Conservation (phyloP, 2,329 filamentous ascomycete species). For the Fusarium concolor region DNA sequence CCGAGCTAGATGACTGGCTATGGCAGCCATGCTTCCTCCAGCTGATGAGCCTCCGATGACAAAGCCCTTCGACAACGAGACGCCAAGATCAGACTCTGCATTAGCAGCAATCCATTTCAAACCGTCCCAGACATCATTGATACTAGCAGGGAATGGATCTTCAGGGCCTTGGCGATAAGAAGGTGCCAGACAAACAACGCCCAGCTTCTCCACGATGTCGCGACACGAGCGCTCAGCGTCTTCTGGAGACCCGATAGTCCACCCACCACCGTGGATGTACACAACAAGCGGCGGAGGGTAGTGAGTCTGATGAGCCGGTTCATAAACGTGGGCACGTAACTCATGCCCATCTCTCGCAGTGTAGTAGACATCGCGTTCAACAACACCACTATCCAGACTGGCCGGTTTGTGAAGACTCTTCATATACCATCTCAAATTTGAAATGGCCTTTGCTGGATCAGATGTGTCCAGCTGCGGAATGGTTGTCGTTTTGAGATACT, state of each 20-base stretch:
- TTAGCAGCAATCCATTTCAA: not conserved
- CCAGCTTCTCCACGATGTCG: not conserved
- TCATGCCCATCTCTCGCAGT: not conserved
- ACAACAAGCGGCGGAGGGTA: fast-evolving
- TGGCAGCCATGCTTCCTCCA: not conserved
- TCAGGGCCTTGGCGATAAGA: not conserved
- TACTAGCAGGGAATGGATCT: not conserved
- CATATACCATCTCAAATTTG: conserved; percentile 11
- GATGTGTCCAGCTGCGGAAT: conserved; percentile 3
- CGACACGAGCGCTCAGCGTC: not conserved
- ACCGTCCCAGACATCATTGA: not conserved
- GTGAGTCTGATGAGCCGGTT: fast-evolving
- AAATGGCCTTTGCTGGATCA: not conserved
- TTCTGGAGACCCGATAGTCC: conserved; percentile 5
- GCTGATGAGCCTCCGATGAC: conserved; percentile 1
- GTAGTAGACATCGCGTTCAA: conserved; percentile 1
- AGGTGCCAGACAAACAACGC: not conserved
- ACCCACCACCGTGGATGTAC: conserved; percentile 2
- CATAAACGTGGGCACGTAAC: not conserved
- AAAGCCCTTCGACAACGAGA: not conserved
- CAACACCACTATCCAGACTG: not conserved
- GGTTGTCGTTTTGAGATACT: not conserved
- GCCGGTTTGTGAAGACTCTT: not conserved
- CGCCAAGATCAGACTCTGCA: not conserved
- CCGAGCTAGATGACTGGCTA: conserved; percentile 1